A percentile compares a stretch with the other conserved stretches of the same genome.
These are phyloP conservation scores for Saccharomycopsis olivae DNA, from an alignment of 805 yeast species.

Conservation along the genomic window DNA sequence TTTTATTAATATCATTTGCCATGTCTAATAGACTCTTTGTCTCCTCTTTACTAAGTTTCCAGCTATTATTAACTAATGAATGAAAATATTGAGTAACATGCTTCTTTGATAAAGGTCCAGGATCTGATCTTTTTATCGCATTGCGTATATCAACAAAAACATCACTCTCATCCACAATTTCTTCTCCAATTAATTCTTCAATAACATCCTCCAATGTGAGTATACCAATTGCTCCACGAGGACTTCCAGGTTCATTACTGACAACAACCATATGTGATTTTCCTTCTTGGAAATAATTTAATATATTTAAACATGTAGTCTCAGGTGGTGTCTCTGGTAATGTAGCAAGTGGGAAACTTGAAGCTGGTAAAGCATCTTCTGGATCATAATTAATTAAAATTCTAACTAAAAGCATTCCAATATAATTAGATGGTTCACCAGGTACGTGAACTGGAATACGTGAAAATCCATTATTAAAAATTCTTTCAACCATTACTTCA, in stretches of 20 bases:
- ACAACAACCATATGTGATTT: constrained; percentile 96
- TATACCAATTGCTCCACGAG: constrained; percentile 81
- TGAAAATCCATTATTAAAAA: constrained; percentile 88
- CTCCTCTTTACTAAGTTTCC: constrained; percentile 18
- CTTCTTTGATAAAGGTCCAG: constrained; percentile 65
- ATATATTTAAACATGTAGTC: constrained; percentile 86
- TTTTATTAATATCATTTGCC: neutral
- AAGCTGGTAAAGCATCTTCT: constrained; percentile 87
- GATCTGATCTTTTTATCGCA: constrained; percentile 66
- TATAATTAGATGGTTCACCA: constrained; percentile 77
- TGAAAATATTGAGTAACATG: constrained; percentile 62
- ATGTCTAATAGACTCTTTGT: too few relatives aligned
- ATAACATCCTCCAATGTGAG: constrained; percentile 94
- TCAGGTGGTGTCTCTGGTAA: constrained; percentile 88
- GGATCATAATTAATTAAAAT: constrained; percentile 94
- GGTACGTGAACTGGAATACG: constrained; percentile 92
- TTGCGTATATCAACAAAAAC: constrained; percentile 86
- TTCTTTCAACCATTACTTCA: constrained; percentile 76
- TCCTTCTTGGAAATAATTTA: constrained; percentile 96
- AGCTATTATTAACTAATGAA: constrained; percentile 40
- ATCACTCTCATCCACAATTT: constrained; percentile 92
- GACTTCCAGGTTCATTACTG: constrained; percentile 72
- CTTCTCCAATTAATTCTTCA: constrained; percentile 96
- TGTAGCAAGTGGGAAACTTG: constrained; percentile 90
- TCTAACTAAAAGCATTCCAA: constrained; percentile 90